A percentile compares a stretch with the other conserved stretches of the same genome.
These are phyloP conservation scores for Stachybotrys chlorohalonatus DNA, from an alignment of 2,329 filamentous ascomycete genomes.

Conservation along the genomic window DNA sequence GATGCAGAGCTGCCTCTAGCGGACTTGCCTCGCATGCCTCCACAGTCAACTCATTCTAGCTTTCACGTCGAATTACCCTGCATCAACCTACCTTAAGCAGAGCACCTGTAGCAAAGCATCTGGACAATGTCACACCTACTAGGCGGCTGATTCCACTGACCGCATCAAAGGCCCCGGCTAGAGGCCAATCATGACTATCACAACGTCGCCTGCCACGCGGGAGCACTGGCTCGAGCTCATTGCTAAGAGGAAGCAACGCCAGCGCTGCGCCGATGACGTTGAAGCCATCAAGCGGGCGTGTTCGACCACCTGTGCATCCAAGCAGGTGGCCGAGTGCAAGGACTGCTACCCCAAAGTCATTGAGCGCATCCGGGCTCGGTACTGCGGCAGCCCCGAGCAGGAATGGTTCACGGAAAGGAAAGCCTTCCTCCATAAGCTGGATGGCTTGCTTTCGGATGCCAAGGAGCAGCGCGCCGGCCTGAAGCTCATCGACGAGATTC, in stretches of 20 bases:
- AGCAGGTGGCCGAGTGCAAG: conserved; percentile 34
- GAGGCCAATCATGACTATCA: not conserved
- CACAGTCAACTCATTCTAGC: too few relatives aligned
- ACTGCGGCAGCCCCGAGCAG: conserved; percentile 20
- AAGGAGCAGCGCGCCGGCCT: conserved; percentile 33
- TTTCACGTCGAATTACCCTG: too few relatives aligned
- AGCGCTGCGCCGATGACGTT: conserved; percentile 30
- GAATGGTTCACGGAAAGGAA: conserved; percentile 45
- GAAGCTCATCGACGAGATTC: conserved; percentile 36
- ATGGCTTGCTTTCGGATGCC: conserved; percentile 38
- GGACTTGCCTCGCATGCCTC: too few relatives aligned
- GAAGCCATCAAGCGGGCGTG: conserved; percentile 33
- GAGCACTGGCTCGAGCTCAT: conserved; percentile 30
- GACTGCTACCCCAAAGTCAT: conserved; percentile 39
- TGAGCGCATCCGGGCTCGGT: conserved; percentile 31
- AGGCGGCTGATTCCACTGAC: not conserved
- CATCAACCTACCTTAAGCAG: too few relatives aligned
- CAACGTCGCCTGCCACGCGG: not conserved
- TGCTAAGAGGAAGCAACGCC: conserved; percentile 19
- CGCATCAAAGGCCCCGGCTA: not conserved
- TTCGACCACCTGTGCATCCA: conserved; percentile 30
- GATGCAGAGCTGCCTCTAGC: too few relatives aligned
- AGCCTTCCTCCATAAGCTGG: conserved; percentile 40
- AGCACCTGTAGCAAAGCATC: not conserved
- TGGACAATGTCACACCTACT: not conserved